Conservation (phyloP, 768 basidiomycete genomes). For the Imleria badia region DNA sequence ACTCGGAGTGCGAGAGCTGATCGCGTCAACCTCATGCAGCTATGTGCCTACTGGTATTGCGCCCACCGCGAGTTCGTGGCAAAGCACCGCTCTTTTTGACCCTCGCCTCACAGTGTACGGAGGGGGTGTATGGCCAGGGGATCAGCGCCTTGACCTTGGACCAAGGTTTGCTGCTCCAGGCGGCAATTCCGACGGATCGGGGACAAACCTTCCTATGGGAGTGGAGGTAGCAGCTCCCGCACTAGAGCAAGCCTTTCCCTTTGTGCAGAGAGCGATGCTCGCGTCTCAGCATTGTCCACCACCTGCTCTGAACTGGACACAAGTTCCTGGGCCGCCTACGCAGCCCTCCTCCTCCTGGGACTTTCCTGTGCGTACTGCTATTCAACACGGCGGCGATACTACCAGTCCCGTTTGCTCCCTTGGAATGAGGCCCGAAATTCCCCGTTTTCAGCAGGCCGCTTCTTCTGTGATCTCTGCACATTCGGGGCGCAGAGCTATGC, state of each 20-base stretch:
- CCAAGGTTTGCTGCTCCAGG: neutral
- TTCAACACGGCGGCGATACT: neutral
- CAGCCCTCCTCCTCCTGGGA: constrained; percentile 3
- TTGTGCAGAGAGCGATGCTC: neutral
- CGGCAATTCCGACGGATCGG: neutral
- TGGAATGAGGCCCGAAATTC: neutral
- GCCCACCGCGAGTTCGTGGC: constrained; percentile 3
- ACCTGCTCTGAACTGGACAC: neutral
- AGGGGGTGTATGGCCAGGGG: neutral
- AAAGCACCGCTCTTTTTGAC: neutral
- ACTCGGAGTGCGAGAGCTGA: neutral
- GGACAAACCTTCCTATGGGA: neutral
- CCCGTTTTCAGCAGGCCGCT: neutral
- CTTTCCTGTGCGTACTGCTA: neutral
- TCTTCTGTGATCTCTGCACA: neutral
- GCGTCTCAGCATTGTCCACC: neutral
- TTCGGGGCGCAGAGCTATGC: neutral
- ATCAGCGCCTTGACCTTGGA: neutral
- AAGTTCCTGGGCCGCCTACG: neutral
- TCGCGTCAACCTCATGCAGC: neutral
- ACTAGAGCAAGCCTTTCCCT: constrained; percentile 1
- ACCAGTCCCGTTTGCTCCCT: neutral
- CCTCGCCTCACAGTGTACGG: neutral
- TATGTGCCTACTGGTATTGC: neutral
- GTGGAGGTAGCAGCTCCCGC: neutral